phyloP scores from a whole-genome alignment of 768 basidiomycete species.

The Boletus subcaerulescens region DNA sequence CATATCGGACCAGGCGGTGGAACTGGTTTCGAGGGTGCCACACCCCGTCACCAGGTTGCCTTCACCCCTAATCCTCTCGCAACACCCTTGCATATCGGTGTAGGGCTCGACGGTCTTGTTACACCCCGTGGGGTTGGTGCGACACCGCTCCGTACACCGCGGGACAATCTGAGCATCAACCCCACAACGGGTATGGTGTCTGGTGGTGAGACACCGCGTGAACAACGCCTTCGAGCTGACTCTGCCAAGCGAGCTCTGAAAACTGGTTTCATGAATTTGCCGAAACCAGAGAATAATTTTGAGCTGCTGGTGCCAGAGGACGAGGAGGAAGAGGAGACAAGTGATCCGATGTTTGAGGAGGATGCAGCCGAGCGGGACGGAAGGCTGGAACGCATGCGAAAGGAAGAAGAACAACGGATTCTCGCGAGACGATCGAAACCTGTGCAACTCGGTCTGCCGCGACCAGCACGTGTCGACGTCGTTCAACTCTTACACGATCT shows the following conservation, averaged over 20 bases:
- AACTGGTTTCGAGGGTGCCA: slow-evolving; percentile 93
- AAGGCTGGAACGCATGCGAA: slow-evolving; percentile 55
- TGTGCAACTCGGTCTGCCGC: slow-evolving; percentile 80
- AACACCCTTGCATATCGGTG: slow-evolving; percentile 65
- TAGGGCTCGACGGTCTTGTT: slow-evolving; percentile 41
- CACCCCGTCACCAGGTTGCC: slow-evolving; percentile 84
- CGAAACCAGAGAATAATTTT: slow-evolving; percentile 96
- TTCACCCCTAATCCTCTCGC: slow-evolving; percentile 97
- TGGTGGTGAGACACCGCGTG: slow-evolving; percentile 71
- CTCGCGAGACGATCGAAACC: slow-evolving; percentile 80
- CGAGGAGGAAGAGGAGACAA: slow-evolving; percentile 50
- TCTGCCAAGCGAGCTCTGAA: slow-evolving; percentile 75
- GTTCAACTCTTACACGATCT: slow-evolving; percentile 60
- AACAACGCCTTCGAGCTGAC: slow-evolving; percentile 58
- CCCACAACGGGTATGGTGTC: slow-evolving; percentile 53
- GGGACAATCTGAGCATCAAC: slow-evolving; percentile 91
- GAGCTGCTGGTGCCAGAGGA: slow-evolving; percentile 91
- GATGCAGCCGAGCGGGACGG: slow-evolving; percentile 94
- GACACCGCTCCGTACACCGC: slow-evolving; percentile 93
- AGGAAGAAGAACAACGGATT: slow-evolving; percentile 75
- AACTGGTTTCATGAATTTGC: slow-evolving; percentile 78
- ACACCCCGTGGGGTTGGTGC: slow-evolving; percentile 58
- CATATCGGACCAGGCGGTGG: slow-evolving; percentile 71
- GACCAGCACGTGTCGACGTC: slow-evolving; percentile 81
- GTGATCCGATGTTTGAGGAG: slow-evolving; percentile 48